Base-by-base conservation (phyloP, 1,284 basidiomycete genomes). In the Phenoliferia sp. region DNA sequence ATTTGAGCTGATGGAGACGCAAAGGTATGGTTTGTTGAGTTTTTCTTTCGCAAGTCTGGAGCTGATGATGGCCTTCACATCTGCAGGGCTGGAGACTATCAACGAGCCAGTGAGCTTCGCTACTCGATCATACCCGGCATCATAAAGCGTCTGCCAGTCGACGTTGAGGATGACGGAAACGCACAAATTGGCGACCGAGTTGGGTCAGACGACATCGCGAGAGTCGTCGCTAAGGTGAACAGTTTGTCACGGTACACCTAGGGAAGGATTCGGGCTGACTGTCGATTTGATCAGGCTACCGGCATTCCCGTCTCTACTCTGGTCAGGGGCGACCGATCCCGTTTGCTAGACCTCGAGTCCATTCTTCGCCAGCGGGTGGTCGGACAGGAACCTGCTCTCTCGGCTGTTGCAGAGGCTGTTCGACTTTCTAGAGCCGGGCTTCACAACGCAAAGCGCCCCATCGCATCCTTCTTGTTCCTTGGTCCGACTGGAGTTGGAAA, bases 271-370 rank as follows among this genome's bases (percentile, higher is more conserved):
- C n/a, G 31, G 6, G 5, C 61, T 33, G 22, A 55, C 69, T 67
- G 73, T 3, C 16, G 1, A 7, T 29, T 16, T 28, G 7, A 10
- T 19, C 60, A 77, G 76, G 88, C 93, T 88, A 96, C 94, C 0
- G 94, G 94, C 19, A 94, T 97, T 52, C 94, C 94, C 0, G 91
- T 95, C 1, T 86, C 90, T 77, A 93, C 89, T 74, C 80, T 97
- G 63, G 80, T 96, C 72, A 90, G 91, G 77, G 93, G 93, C 19
- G 94, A 96, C 79, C 82, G 89, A 67, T 91, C 96, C 77, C 90
- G 90, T 71, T 82, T 97, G 34, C 87, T 96, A n/a, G 87, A 93
- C 80, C 90, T 97, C 89, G 94, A 96, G 78, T 87, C 90, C 39
- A 81, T 84, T 1, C 83, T 97, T 33, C 82, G 83, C 34, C 77